Conservation (phyloP, 2,329 filamentous ascomycete genomes). For the Beauveria sp. region DNA sequence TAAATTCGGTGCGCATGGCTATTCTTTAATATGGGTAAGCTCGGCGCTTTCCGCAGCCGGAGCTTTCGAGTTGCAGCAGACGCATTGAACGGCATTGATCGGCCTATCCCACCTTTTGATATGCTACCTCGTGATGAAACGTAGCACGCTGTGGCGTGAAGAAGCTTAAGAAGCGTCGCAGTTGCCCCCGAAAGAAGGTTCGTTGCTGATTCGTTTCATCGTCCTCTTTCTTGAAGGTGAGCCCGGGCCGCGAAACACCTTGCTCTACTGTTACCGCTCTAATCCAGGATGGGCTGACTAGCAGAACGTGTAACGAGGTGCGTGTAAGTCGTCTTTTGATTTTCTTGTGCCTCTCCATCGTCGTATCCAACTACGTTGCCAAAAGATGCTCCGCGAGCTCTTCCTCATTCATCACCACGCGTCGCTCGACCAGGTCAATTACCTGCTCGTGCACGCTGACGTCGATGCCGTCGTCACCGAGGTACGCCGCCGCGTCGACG, state of each 20-base stretch:
- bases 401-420: slow-evolving; percentile 23
- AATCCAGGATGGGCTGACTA: background rate
- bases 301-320: background rate
- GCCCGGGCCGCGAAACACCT: no score
- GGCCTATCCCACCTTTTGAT: background rate
- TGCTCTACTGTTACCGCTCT: no score
- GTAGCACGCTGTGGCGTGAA: background rate
- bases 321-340: background rate
- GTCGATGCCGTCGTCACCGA: slow-evolving; percentile 21
- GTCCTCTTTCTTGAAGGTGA: no score
- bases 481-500: slow-evolving; percentile 35
- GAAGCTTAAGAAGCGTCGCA: background rate
- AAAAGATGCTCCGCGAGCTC: slow-evolving; percentile 26
- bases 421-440: slow-evolving; percentile 35
- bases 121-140: background rate
- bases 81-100: background rate
- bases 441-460: slow-evolving; percentile 33
- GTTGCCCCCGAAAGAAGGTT: background rate
- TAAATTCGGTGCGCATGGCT: background rate
- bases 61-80: background rate
- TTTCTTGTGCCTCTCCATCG: background rate
- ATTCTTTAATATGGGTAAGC: background rate
- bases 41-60: background rate
- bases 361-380: background rate
- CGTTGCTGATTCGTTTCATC: no score